Evolutionary conservation across 1,139 yeast species (phyloP).

Genomic region (Yamadazyma sp.): DNA sequence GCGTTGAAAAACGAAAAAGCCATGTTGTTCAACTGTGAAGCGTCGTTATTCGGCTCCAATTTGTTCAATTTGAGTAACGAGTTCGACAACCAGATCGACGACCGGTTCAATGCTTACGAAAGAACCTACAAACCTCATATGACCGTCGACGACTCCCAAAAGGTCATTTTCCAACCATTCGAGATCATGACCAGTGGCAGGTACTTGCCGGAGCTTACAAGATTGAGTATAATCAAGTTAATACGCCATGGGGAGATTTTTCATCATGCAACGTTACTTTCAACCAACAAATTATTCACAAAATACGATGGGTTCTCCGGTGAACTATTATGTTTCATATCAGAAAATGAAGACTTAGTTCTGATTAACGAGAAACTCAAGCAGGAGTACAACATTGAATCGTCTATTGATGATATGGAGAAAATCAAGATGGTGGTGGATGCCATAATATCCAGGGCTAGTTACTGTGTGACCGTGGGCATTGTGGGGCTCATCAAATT

Average conservation of each 20-base stretch:
- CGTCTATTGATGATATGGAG: constrained; percentile 26
- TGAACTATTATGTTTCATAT: constrained; percentile 38
- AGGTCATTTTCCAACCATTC: constrained; percentile 50
- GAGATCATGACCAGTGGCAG: constrained; percentile 58
- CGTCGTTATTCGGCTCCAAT: constrained; percentile 41
- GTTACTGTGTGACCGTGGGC: constrained; percentile 40
- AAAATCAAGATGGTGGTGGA: constrained; percentile 28
- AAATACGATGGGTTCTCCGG: constrained; percentile 42
- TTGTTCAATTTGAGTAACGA: constrained; percentile 33
- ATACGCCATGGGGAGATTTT: constrained; percentile 33
- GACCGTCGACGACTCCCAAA: constrained; percentile 25
- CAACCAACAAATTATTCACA: constrained; percentile 12
- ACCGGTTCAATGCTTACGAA: constrained; percentile 11
- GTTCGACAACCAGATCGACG: constrained; percentile 37
- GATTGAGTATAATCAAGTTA: constrained; percentile 41
- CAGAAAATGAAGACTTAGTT: constrained; percentile 27
- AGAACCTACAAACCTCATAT: constrained; percentile 32
- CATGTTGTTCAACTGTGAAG: constrained; percentile 39
- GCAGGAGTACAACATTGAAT: constrained; percentile 22
- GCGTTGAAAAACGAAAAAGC: constrained; percentile 18
- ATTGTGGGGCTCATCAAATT: constrained; percentile 38
- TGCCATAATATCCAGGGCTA: constrained; percentile 38
- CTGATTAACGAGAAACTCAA: constrained; percentile 23
- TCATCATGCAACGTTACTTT: constrained; percentile 4
- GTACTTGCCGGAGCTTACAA: constrained; percentile 53